Evolutionary conservation across 148 eudicot species (phyloP).

Genomic region (Suaeda aralocaspica): DNA sequence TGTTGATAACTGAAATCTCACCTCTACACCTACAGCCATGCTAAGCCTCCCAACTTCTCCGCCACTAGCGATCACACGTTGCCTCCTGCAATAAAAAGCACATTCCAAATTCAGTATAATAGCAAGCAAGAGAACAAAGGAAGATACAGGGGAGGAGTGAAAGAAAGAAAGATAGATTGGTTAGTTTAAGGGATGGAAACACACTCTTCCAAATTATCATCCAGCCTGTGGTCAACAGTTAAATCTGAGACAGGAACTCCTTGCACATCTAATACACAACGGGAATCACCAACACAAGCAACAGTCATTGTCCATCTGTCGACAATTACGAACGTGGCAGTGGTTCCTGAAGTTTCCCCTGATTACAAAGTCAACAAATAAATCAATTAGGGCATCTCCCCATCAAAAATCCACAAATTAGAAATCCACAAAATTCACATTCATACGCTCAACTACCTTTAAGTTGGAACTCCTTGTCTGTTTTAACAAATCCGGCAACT

Average conservation of each 20-base stretch:
- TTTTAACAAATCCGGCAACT: conserved; percentile 83
- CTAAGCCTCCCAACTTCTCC: conserved; percentile 91
- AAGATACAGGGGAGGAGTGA: background rate
- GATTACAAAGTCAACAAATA: conserved; percentile 12
- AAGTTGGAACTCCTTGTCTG: conserved; percentile 75
- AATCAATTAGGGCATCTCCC: background rate
- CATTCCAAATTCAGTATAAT: background rate
- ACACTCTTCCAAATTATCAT: conserved; percentile 78
- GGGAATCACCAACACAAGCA: conserved; percentile 90
- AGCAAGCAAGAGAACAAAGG: background rate
- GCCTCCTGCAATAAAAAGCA: conserved; percentile 46
- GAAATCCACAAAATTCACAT: background rate
- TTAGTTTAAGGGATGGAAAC: conserved; percentile 24
- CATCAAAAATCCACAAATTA: background rate
- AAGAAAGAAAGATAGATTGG: background rate
- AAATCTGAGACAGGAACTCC: conserved; percentile 58
- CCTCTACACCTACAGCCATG: conserved; percentile 71
- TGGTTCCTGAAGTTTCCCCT: conserved; percentile 93
- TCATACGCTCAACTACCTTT: conserved; percentile 39
- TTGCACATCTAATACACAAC: conserved; percentile 77
- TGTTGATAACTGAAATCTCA: conserved; percentile 18
- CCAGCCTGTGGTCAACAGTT: conserved; percentile 88
- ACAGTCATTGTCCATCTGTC: conserved; percentile 90
- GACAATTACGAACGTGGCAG: conserved; percentile 77
- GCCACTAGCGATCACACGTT: conserved; percentile 79